Conservation (phyloP, 441 rosid genomes). For the Syzygium malaccense region DNA sequence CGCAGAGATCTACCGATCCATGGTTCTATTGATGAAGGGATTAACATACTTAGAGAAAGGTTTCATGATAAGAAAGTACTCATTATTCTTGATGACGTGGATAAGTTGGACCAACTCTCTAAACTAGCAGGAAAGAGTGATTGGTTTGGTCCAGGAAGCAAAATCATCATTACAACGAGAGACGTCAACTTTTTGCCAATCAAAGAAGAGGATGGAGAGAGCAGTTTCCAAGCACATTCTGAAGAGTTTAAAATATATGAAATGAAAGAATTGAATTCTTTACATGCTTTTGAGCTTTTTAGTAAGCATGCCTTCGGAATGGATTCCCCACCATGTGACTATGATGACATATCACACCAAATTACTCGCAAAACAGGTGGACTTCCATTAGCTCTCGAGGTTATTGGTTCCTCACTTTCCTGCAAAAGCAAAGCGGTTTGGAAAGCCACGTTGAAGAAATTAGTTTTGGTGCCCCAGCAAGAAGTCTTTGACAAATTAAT, state of each 20-base stretch:
- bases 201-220: not conserved
- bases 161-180: not conserved
- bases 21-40: too few relatives aligned
- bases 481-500: not conserved
- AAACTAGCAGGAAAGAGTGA: not conserved
- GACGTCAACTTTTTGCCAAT: not conserved
- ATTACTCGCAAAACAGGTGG: not conserved
- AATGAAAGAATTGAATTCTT: not conserved
- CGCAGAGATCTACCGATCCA: accelerated
- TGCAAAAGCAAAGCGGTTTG: not conserved
- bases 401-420: not conserved
- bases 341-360: not conserved
- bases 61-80: not conserved
- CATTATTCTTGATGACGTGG: not conserved
- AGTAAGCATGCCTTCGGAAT: not conserved
- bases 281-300: not conserved
- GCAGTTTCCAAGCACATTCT: not conserved
- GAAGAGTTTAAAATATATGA: not conserved
- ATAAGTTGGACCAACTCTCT: not conserved
- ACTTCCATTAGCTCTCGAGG: not conserved
- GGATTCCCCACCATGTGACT: not conserved
- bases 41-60: not conserved
- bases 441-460: not conserved
- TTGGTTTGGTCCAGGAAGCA: not conserved
- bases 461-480: not conserved